Evolutionary conservation across 1,284 basidiomycete genomes (phyloP), one percentile per base, ranked within the genome.

Genomic region (Singerocomus rubriflavus): DNA sequence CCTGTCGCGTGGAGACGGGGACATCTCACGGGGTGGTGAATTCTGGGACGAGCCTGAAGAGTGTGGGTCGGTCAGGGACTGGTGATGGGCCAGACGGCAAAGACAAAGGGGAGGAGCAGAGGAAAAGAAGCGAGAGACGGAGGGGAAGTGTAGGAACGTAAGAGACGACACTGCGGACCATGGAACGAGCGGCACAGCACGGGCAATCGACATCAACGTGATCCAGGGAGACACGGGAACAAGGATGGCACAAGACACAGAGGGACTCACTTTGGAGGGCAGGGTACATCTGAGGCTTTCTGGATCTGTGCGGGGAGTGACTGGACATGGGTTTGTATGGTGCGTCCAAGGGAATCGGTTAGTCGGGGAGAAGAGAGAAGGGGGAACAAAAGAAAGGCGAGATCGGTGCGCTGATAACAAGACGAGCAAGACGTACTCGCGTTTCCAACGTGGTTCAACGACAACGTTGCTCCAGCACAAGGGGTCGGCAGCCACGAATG

Each of bases 1-100:
- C 58, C 81, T 74, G 54, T 85, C 80, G 46, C 78, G 77, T 33
- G 86, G 85, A 3, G 86, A 87, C 34, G 81, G 81, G 31, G 86
- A 86, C 57, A 78, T 74, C 60, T 88, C 85, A 50, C 84, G 77
- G 35, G 76, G 71, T 12, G 77, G 78, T 34, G 79, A 70, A 63
- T 70, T 76, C 62, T 64, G 64, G 49, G 54, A 49, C 16, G 55
- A 37, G 43, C 29, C 57, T 53, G 46, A 11, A 52, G 52, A 48
- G 46, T 21, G 35, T 12, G 44, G 29, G 46, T 26, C 6, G n/a
- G 44, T 54, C 45, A 54, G 51, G 35, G 38, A 43, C 16, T 44
- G 43, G 11, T 43, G 21, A 10, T 16, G 14, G 2, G 14, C 14
- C 14, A 38, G 12, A 16, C 14, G 21, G 21, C 16, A 17, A 7